A percentile compares a stretch with the other conserved stretches of the same genome.
Conservation (phyloP, 441 rosid genomes). For the Gossypium schwendimanii region DNA sequence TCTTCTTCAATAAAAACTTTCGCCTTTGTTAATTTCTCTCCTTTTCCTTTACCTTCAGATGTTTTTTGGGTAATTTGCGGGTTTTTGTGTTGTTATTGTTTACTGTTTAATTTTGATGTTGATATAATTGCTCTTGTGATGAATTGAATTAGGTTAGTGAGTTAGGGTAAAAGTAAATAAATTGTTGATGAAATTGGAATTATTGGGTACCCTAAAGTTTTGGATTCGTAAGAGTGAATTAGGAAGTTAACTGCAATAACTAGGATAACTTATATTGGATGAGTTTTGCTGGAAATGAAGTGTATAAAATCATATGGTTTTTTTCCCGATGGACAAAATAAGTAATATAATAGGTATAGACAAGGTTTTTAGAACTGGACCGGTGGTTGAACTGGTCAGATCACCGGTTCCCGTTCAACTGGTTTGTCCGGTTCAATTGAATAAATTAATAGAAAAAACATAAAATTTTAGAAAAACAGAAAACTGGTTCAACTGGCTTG, state of each 20-base stretch:
- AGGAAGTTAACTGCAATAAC: background rate
- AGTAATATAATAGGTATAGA: too few relatives aligned
- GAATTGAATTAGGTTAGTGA: background rate
- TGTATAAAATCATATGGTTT: background rate
- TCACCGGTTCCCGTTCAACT: too few relatives aligned
- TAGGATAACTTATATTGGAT: background rate
- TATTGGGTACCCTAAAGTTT: background rate
- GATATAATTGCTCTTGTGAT: background rate
- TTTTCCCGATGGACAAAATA: too few relatives aligned
- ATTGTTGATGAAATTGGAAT: background rate
- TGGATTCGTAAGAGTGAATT: background rate
- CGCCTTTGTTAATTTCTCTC: background rate
- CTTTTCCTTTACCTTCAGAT: background rate
- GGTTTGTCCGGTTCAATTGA: too few relatives aligned
- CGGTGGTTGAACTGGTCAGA: too few relatives aligned
- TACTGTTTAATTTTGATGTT: background rate
- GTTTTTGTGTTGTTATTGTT: background rate
- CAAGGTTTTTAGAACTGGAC: too few relatives aligned
- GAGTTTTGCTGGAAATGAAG: background rate
- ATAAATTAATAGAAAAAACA: too few relatives aligned
- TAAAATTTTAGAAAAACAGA: too few relatives aligned
- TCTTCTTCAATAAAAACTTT: background rate
- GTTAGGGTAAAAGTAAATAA: background rate
- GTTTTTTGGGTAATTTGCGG: background rate
- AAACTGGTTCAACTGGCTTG: too few relatives aligned